Evolutionary conservation across 148 eudicot species (phyloP), one percentile per base, ranked within the genome.

Genomic region (Fagopyrum esculentum): DNA sequence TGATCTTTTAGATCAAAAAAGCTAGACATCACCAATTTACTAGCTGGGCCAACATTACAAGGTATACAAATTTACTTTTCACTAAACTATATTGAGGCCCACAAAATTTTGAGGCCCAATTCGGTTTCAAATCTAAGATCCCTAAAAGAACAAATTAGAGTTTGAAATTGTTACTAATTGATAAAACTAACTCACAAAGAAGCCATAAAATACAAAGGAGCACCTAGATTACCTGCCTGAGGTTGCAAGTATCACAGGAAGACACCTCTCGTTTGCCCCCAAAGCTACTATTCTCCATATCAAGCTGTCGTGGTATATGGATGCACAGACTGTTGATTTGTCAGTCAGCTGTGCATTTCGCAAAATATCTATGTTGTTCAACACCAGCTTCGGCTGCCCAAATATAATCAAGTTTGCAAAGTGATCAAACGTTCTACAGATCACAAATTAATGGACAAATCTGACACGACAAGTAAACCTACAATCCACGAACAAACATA

Each of bases 281-380:
- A 94, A 79, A 74, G 97, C 90, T 74, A 92, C 87, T 64, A 90
- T 87, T 78, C 92, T 86, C 96, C 93, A 91, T 75, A 94, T 87
- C 80, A 94, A 87, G 80, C 93, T 91, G 84, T 94, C 98, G 82
- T 94, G 98, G 78, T 91, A 94, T 78, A 85, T 81, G 54, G 98
- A 83, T 52, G 84, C 93, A 76, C 78, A 70, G 71, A 91, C 89
- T 45, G 87, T 85, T 81, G 87, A 85, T 81, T 82, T 89, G 80
- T 94, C 90, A 3, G 78, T 81, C 51, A 82, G 61, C 77, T 81
- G 78, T 59, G 97, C 96, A 83, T 85, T 80, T 86, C 86, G 89
- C 81, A 94, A 78, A 73, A 92, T 85, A 52, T 94, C 98, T 68
- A 94, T 84, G 79, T 94, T 94, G 90, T 94, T 94, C 78, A 94